Evolutionary conservation across 441 rosid genomes (phyloP).

Genomic region (Pelargonium australe): DNA sequence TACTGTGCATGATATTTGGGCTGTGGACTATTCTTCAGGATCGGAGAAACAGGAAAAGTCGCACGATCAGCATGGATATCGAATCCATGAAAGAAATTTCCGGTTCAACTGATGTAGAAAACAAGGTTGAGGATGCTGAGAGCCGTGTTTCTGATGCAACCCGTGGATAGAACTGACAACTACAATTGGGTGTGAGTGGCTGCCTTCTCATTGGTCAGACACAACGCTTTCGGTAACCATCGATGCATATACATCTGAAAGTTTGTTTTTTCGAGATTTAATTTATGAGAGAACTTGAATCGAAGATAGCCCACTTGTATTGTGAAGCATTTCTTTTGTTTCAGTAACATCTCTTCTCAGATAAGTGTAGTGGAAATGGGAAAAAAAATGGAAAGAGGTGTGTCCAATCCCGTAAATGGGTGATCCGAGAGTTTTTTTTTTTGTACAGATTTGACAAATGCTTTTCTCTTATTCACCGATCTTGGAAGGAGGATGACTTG

Average conservation of each 20-base stretch:
- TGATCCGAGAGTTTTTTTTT: background rate
- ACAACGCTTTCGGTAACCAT: constrained; percentile 14
- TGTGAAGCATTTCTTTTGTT: background rate
- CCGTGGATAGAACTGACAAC: constrained; percentile 21
- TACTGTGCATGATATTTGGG: background rate
- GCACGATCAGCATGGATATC: background rate
- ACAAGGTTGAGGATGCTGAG: constrained; percentile 28
- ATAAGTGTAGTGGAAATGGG: background rate
- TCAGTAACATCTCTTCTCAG: background rate
- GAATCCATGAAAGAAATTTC: background rate
- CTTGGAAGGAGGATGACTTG: no score
- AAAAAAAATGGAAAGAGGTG: background rate
- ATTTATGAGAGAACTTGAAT: background rate
- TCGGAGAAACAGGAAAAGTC: constrained; percentile 1
- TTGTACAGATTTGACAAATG: no score
- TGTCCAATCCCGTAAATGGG: background rate
- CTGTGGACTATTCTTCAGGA: background rate
- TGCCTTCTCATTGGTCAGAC: background rate
- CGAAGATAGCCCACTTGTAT: background rate
- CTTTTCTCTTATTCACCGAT: no score
- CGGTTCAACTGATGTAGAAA: constrained; percentile 24
- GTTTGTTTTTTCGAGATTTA: constrained; percentile 12
- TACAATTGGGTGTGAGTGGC: no score
- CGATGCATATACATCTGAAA: constrained; percentile 13
- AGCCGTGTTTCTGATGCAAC: constrained; percentile 22